Evolutionary conservation across 306 rosid genomes (phyloP).

Genomic region (Acacia melanoxylon): DNA sequence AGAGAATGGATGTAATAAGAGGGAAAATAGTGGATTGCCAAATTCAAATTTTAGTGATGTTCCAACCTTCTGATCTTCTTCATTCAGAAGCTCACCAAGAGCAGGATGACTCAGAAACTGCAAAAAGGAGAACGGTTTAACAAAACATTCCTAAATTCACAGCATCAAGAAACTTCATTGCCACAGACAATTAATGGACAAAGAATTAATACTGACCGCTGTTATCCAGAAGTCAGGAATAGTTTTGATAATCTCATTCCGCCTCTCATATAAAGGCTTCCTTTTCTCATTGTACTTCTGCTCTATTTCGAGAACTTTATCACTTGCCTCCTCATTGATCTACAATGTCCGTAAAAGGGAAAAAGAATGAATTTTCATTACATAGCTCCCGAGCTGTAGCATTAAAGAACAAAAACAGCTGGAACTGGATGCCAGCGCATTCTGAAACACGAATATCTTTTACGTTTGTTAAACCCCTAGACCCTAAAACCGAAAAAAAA

Average conservation of each 20-base stretch:
- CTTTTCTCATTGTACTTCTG: constrained; percentile 86
- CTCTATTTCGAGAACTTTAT: constrained; percentile 83
- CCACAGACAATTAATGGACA: background rate
- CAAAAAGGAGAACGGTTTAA: background rate
- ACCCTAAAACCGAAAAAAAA: background rate
- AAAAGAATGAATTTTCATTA: background rate
- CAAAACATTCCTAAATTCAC: background rate
- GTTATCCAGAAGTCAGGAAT: constrained; percentile 93
- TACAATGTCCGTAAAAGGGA: constrained; percentile 25
- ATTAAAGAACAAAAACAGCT: background rate
- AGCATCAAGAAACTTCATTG: background rate
- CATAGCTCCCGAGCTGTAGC: background rate
- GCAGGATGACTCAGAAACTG: constrained; percentile 80
- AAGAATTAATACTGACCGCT: constrained; percentile 55
- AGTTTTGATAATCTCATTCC: constrained; percentile 75
- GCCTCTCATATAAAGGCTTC: constrained; percentile 73
- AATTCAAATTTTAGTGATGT: background rate
- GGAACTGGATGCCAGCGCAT: background rate
- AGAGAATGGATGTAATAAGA: background rate
- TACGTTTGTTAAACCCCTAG: background rate
- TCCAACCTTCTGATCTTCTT: constrained; percentile 85
- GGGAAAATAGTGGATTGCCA: no score
- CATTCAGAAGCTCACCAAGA: constrained; percentile 62
- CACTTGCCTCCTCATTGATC: constrained; percentile 96
- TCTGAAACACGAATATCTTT: background rate